Percentiles rank a stretch among this genome's conserved stretches.
Conservation (phyloP, 176 grass and related monocot genomes). For the Zoysia japonica region DNA sequence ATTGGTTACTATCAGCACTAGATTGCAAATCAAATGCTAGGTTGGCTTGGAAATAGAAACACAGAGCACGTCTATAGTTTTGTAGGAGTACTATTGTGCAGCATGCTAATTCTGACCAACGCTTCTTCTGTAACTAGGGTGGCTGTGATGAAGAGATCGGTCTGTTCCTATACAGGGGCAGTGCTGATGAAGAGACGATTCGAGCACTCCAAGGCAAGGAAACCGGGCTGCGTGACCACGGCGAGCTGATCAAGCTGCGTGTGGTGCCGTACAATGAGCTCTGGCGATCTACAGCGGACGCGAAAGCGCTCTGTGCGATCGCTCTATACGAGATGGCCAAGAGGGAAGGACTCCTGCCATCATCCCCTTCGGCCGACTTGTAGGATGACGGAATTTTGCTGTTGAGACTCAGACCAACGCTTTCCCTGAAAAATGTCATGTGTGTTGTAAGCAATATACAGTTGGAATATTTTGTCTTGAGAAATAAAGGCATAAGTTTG, state of each 20-base stretch:
- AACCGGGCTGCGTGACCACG: constrained; percentile 74
- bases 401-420: neutral
- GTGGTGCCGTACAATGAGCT: constrained; percentile 68
- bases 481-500: neutral
- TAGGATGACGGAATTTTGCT: neutral
- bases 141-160: constrained; percentile 87
- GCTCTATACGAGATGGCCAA: constrained; percentile 94
- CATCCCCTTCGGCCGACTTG: neutral
- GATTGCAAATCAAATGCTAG: neutral
- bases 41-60: neutral
- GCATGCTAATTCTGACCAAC: neutral
- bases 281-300: constrained; percentile 63
- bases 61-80: neutral
- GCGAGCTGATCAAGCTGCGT: constrained; percentile 82
- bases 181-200: constrained; percentile 57
- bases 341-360: constrained; percentile 57
- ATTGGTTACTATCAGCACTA: too few species aligned
- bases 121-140: constrained; percentile 38
- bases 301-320: constrained; percentile 71
- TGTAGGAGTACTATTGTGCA: too few species aligned
- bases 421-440: neutral
- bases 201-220: constrained; percentile 75
- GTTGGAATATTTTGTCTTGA: neutral
- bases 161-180: constrained; percentile 65
- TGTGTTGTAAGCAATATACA: neutral